Percentiles rank a stretch among this genome's conserved stretches.
phyloP scores from a whole-genome alignment of 2,329 filamentous ascomycete genomes.

The Trichoderma polysporum region DNA sequence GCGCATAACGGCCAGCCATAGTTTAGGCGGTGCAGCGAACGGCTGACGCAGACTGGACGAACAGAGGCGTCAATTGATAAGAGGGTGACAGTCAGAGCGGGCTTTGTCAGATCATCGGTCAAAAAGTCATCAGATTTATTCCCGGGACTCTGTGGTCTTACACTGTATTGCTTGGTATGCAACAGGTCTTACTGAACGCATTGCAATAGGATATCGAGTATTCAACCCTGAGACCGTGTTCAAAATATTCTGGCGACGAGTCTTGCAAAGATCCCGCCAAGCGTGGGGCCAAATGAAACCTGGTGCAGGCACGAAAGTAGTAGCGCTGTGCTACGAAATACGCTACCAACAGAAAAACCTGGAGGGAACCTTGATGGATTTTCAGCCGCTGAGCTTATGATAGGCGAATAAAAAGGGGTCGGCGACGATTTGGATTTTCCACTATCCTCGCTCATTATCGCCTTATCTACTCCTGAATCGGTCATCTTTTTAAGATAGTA shows the following conservation, averaged over 20 bases:
- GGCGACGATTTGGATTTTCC: neutral
- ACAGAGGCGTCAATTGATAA: neutral
- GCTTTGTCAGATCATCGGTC: neutral
- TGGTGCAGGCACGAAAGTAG: neutral
- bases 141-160: neutral
- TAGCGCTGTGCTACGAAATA: neutral
- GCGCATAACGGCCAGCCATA: constrained; percentile 9
- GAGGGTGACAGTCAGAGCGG: neutral
- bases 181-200: neutral
- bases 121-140: neutral
- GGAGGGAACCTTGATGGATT: neutral
- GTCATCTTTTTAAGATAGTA: neutral
- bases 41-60: neutral
- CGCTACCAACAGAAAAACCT: neutral
- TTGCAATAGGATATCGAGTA: neutral
- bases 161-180: neutral
- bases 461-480: neutral
- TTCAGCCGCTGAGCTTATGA: neutral
- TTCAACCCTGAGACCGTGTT: neutral
- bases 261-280: neutral
- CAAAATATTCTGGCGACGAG: neutral
- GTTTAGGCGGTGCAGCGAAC: constrained; percentile 16
- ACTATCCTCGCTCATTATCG: neutral
- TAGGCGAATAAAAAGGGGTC: neutral
- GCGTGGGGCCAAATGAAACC: constrained; percentile 16